Conservation (phyloP, 2,329 filamentous ascomycete genomes). For the Colletotrichum truncatum region DNA sequence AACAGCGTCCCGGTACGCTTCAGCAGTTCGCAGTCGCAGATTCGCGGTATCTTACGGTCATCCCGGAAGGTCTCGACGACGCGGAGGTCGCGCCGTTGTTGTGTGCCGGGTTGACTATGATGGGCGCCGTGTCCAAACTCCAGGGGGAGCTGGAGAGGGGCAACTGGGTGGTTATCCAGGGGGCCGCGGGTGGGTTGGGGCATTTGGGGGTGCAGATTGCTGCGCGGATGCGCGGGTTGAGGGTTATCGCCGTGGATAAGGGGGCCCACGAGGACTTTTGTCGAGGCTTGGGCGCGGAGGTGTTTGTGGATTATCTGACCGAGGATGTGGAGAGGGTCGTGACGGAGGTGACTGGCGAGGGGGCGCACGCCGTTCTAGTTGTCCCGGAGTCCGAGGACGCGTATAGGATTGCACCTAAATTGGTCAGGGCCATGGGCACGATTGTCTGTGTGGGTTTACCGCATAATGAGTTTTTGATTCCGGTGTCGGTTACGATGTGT, state of each 20-base stretch:
- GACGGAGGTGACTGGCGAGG: constrained; percentile 37
- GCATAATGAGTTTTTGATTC: constrained; percentile 37
- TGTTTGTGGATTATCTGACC: constrained; percentile 37
- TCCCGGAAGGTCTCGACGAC: constrained; percentile 33
- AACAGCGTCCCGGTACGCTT: constrained; percentile 43
- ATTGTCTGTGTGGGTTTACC: constrained; percentile 39
- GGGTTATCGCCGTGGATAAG: constrained; percentile 41
- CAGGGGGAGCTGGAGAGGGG: constrained; percentile 3
- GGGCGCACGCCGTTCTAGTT: constrained; percentile 37
- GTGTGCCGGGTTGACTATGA: constrained; percentile 44
- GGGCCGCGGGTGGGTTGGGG: constrained; percentile 42
- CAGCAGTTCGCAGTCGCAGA: constrained; percentile 43
- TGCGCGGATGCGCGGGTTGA: constrained; percentile 25
- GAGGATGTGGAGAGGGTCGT: constrained; percentile 35
- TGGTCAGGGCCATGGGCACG: constrained; percentile 37
- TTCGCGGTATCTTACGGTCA: constrained; percentile 36
- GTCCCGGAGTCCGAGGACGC: constrained; percentile 38
- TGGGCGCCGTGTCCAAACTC: constrained; percentile 35
- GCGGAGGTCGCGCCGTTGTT: constrained; percentile 40
- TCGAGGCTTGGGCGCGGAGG: constrained; percentile 35
- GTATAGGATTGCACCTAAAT: constrained; percentile 33
- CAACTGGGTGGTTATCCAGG: constrained; percentile 43
- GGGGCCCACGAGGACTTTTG: constrained; percentile 36
- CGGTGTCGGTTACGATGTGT: constrained; percentile 28
- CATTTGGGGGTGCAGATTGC: constrained; percentile 45